Percentiles rank a stretch among this genome's conserved stretches.
These are phyloP conservation scores for Chenopodium album DNA, from an alignment of 148 eudicot species.

Conservation along the genomic window DNA sequence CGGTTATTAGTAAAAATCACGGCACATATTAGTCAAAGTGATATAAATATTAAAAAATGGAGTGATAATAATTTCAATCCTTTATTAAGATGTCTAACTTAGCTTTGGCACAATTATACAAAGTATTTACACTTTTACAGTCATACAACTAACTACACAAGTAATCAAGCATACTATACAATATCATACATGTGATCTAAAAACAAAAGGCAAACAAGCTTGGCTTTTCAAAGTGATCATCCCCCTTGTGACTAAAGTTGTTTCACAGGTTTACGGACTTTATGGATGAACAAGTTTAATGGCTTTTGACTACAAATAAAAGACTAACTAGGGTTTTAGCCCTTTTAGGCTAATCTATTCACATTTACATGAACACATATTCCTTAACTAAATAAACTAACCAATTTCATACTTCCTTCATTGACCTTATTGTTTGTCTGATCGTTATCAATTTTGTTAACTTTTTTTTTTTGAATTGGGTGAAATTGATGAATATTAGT, in stretches of 20 bases:
- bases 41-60: too few species aligned
- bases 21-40: too few species aligned
- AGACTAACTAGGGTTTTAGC: not conserved
- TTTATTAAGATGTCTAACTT: not conserved
- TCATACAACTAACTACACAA: not conserved
- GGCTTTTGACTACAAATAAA: not conserved
- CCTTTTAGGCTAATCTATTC: not conserved
- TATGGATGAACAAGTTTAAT: too few species aligned
- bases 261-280: constrained; percentile 9
- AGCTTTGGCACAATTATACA: not conserved
- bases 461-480: too few species aligned
- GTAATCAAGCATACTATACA: constrained; percentile 1
- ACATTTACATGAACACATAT: not conserved
- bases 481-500: too few species aligned
- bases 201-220: constrained; percentile 2
- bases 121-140: too few species aligned
- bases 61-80: not conserved
- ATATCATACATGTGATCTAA: constrained; percentile 10
- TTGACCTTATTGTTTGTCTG: too few species aligned
- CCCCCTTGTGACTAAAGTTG: constrained; percentile 25
- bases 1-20: too few species aligned
- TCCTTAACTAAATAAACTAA: not conserved
- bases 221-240: constrained; percentile 8
- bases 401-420: not conserved
- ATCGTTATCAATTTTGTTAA: too few species aligned